Evolutionary conservation across 1,284 basidiomycete genomes (phyloP).

Genomic region (Flammula alnicola): DNA sequence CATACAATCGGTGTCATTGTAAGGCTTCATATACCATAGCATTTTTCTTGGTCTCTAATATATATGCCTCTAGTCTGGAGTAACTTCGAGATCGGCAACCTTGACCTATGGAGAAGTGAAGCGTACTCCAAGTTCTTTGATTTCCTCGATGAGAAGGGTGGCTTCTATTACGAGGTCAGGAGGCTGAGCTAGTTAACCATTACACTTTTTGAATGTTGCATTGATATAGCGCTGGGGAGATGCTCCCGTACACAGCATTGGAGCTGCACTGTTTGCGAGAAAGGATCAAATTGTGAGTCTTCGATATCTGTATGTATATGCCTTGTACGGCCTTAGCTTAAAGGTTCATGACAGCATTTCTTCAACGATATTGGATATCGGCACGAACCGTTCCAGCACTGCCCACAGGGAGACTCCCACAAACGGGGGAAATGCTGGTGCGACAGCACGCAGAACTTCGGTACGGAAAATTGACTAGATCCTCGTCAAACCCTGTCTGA

Average conservation of each 20-base stretch:
- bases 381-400: slow-evolving; percentile 82
- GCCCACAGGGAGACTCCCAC: slow-evolving; percentile 66
- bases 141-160: slow-evolving; percentile 81
- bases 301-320: background rate
- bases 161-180: slow-evolving; percentile 86
- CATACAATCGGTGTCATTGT: slow-evolving; percentile 90
- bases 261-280: slow-evolving; percentile 78
- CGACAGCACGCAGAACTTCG: slow-evolving; percentile 62
- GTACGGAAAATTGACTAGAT: too few relatives aligned
- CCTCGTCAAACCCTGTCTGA: too few relatives aligned
- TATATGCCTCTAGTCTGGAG: slow-evolving; percentile 68
- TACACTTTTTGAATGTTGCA: slow-evolving; percentile 11
- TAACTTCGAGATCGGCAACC: slow-evolving; percentile 88
- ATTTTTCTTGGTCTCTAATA: background rate
- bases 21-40: slow-evolving; percentile 30
- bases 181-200: background rate
- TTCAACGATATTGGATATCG: slow-evolving; percentile 71
- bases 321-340: slow-evolving; percentile 1
- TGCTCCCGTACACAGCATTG: slow-evolving; percentile 89
- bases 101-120: slow-evolving; percentile 83
- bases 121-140: slow-evolving; percentile 89
- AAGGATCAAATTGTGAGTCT: slow-evolving; percentile 72
- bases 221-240: slow-evolving; percentile 79
- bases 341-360: slow-evolving; percentile 61
- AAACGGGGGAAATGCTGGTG: slow-evolving; percentile 72